Conservation (phyloP, 2,329 filamentous ascomycete genomes). For the Fusarium bulbicola region DNA sequence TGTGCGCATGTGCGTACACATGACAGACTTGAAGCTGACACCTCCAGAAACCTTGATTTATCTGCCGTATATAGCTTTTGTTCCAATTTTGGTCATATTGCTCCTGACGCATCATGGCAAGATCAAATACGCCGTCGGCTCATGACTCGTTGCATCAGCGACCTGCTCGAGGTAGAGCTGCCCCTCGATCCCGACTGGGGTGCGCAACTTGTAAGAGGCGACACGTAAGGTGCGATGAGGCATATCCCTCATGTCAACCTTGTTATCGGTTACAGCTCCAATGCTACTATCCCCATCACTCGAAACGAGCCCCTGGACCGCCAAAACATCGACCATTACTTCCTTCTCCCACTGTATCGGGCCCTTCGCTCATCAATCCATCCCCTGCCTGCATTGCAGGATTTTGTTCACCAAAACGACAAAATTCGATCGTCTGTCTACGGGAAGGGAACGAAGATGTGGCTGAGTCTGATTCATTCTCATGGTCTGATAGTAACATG, state of each 20-base stretch:
- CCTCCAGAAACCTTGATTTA: too few species aligned
- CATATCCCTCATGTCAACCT: not conserved
- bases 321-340: not conserved
- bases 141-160: not conserved
- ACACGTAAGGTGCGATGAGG: slow-evolving; percentile 2
- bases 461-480: not conserved
- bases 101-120: not conserved
- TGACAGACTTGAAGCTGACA: not conserved
- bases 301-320: fast-evolving
- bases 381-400: not conserved
- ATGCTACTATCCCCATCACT: not conserved
- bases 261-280: not conserved
- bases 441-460: not conserved
- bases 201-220: not conserved
- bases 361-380: not conserved
- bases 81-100: not conserved
- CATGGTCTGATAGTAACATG: not conserved
- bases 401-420: not conserved
- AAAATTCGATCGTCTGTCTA: not conserved
- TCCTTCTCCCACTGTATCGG: not conserved
- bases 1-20: not conserved
- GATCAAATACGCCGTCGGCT: not conserved
- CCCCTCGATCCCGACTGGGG: not conserved
- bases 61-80: not conserved
- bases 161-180: not conserved